These are phyloP conservation scores for Physaria fendleri DNA, from an alignment of 345 rosid genomes.

Conservation along the genomic window DNA sequence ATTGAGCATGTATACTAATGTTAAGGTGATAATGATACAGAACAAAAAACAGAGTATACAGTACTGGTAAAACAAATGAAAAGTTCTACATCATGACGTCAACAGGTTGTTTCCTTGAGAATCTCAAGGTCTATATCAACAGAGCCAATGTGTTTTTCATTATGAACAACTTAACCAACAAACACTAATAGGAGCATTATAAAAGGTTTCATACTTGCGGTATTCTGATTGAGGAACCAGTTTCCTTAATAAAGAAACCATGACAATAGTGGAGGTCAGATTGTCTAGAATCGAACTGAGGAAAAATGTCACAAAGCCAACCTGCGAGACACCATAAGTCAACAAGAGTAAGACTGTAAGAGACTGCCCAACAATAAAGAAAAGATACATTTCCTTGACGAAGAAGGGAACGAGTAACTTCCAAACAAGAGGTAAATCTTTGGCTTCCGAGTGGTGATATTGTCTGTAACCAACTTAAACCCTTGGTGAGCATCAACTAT, in stretches of 20 bases:
- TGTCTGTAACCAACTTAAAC: slow-evolving; percentile 76
- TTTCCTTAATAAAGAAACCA: slow-evolving; percentile 73
- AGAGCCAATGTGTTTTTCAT: not conserved
- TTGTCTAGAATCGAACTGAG: slow-evolving; percentile 81
- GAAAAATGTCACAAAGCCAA: slow-evolving; percentile 74
- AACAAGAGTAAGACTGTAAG: not conserved
- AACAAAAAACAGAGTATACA: not conserved
- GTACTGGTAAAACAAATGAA: not conserved
- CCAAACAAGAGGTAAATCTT: too few species aligned
- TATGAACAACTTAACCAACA: not conserved
- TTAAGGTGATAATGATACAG: not conserved
- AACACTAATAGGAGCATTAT: slow-evolving; percentile 1
- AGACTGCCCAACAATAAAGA: too few species aligned
- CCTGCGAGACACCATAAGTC: slow-evolving; percentile 31
- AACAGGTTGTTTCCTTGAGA: not conserved
- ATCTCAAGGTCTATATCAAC: not conserved
- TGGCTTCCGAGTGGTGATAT: slow-evolving; percentile 67
- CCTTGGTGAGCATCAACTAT: slow-evolving; percentile 95
- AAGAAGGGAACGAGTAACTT: too few species aligned
- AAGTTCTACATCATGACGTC: not conserved
- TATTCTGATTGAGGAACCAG: slow-evolving; percentile 65
- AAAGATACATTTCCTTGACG: too few species aligned
- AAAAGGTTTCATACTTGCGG: slow-evolving; percentile 56
- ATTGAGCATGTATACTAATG: not conserved
- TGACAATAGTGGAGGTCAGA: slow-evolving; percentile 72